phyloP scores from a whole-genome alignment of 129 eudicot species.

The Chrysanthemum seticuspe region DNA sequence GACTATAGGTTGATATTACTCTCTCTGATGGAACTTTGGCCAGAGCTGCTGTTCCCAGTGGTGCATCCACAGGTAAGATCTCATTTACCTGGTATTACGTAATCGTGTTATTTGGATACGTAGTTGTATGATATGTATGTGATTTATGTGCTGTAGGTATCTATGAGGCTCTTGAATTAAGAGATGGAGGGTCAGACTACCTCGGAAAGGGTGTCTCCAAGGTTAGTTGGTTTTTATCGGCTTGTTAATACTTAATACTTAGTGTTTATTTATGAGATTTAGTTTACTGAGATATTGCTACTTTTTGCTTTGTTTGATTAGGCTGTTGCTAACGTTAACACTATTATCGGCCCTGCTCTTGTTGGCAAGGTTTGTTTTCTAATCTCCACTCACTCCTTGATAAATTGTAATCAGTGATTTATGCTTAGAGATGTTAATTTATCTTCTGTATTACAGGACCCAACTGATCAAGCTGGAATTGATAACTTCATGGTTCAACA shows the following conservation, averaged over 20 bases:
- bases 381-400: background rate
- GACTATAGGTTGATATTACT: constrained; percentile 63
- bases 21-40: constrained; percentile 61
- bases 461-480: constrained; percentile 72
- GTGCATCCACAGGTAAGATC: constrained; percentile 95
- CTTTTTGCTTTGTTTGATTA: constrained; percentile 24
- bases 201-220: constrained; percentile 97
- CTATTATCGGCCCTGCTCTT: constrained; percentile 85
- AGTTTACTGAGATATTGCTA: constrained; percentile 9
- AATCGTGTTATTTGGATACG: background rate
- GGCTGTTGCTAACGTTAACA: constrained; percentile 92
- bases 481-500: constrained; percentile 93
- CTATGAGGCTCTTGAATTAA: constrained; percentile 93
- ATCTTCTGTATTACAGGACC: constrained; percentile 51
- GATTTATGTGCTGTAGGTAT: constrained; percentile 44
- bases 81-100: background rate
- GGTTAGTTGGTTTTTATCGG: constrained; percentile 37
- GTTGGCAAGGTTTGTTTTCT: constrained; percentile 77
- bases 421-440: background rate
- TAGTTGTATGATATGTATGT: background rate
- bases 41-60: constrained; percentile 98
- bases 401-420: background rate
- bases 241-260: background rate
- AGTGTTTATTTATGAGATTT: constrained; percentile 14
- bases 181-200: constrained; percentile 97